A percentile compares a stretch with the other conserved stretches of the same genome.
Evolutionary conservation across 257 asterid species (phyloP).

Genomic region (Nicotiana knightiana): DNA sequence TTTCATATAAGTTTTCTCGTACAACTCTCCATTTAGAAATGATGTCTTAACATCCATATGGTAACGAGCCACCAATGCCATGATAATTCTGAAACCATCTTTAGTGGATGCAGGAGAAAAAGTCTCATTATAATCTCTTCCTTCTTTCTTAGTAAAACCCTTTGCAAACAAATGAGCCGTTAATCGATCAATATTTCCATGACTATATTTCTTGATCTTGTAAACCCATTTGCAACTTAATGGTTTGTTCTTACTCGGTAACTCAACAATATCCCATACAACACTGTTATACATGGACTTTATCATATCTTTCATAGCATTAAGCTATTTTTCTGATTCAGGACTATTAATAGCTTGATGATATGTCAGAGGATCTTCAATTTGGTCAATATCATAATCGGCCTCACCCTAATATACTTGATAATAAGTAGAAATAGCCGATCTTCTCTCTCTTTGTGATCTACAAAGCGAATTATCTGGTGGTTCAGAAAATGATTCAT

Average conservation of each 20-base stretch:
- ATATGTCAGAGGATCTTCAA: background rate
- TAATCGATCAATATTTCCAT: background rate
- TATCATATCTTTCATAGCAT: background rate
- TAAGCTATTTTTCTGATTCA: background rate
- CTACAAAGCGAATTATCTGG: too few relatives aligned
- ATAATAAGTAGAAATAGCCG: background rate
- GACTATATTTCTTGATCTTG: background rate
- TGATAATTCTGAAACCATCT: background rate
- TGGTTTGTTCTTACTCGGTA: background rate
- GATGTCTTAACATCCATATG: too few relatives aligned
- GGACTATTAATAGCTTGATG: background rate
- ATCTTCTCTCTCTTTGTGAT: background rate
- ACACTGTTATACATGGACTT: background rate
- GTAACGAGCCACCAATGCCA: background rate
- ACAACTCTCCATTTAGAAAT: background rate
- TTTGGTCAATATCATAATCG: background rate
- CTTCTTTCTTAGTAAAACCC: background rate
- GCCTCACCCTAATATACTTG: too few relatives aligned
- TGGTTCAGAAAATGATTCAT: too few relatives aligned
- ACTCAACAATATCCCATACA: background rate
- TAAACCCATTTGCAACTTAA: background rate
- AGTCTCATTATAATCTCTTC: background rate
- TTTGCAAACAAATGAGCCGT: background rate
- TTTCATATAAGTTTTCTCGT: background rate
- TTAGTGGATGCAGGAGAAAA: background rate